Evolutionary conservation across 1,284 basidiomycete genomes (phyloP).

Genomic region (Testicularia cyperi): DNA sequence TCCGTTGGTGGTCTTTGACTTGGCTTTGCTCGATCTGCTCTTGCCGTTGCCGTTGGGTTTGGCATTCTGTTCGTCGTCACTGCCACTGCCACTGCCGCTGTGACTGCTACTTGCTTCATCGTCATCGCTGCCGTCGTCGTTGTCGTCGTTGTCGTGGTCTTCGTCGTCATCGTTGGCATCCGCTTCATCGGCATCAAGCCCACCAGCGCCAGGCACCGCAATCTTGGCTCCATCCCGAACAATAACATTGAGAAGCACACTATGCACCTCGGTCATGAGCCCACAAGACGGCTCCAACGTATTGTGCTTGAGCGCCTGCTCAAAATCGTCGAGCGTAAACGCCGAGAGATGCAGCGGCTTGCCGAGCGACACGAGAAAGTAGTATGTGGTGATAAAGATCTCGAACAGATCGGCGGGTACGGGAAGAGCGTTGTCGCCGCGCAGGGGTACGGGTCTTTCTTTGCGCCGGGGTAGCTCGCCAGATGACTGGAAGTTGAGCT

Average conservation of each 20-base stretch:
- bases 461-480: conserved; percentile 44
- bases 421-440: conserved; percentile 76
- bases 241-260: conserved; percentile 81
- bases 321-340: conserved; percentile 91
- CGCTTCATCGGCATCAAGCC: conserved; percentile 3
- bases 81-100: conserved; percentile 5
- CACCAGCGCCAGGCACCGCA: conserved; percentile 4
- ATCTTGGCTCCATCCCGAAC: conserved; percentile 68
- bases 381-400: conserved; percentile 83
- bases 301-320: conserved; percentile 79
- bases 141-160: conserved; percentile 30
- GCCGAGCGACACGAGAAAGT: conserved; percentile 86
- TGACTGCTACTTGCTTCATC: conserved; percentile 27
- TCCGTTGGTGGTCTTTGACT: conserved; percentile 17
- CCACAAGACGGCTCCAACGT: conserved; percentile 71
- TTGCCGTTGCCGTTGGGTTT: conserved; percentile 10
- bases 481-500: conserved; percentile 46
- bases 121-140: conserved; percentile 27
- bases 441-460: conserved; percentile 69
- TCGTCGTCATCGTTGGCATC: conserved; percentile 61
- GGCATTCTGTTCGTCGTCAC: conserved; percentile 5
- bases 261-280: conserved; percentile 84
- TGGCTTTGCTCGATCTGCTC: conserved; percentile 10
- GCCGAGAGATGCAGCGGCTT: conserved; percentile 84
- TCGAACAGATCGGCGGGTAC: conserved; percentile 74